Conservation (phyloP, 495 filamentous ascomycete species). For the Usnea hakonensis region DNA sequence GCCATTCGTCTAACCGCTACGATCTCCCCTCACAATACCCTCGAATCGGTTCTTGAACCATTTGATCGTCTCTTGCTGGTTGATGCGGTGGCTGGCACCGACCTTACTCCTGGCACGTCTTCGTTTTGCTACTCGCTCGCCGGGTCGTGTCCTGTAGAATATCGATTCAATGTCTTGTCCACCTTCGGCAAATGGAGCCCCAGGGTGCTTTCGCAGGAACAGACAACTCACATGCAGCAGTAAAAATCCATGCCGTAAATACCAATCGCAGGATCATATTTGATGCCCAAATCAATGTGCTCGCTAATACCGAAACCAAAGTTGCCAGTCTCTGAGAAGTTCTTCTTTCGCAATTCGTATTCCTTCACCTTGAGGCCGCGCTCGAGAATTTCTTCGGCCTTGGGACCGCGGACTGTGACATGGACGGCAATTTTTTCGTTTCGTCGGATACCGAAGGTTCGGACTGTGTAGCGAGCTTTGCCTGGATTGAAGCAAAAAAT, state of each 20-base stretch:
- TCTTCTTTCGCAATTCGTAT: constrained; percentile 96
- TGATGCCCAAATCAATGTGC: constrained; percentile 99
- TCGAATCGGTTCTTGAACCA: constrained; percentile 99
- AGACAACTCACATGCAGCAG: constrained; percentile 83
- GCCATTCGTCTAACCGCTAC: neutral
- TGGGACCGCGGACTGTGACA: constrained; percentile 98
- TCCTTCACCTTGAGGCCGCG: constrained; percentile 99
- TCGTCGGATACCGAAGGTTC: constrained; percentile 99
- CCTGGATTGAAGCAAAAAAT: constrained; percentile 38
- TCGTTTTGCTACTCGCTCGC: constrained; percentile 94
- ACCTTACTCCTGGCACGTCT: constrained; percentile 79
- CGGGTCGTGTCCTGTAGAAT: constrained; percentile 69
- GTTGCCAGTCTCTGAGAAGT: constrained; percentile 99
- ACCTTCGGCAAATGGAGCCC: neutral
- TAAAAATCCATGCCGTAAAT: constrained; percentile 99
- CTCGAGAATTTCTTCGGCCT: constrained; percentile 99
- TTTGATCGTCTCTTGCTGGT: constrained; percentile 85
- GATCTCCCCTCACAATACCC: constrained; percentile 68
- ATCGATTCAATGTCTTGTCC: constrained; percentile 22
- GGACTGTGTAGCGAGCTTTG: constrained; percentile 99
- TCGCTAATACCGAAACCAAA: constrained; percentile 99
- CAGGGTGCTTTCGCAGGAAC: neutral
- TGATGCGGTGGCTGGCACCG: constrained; percentile 86
- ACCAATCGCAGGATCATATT: constrained; percentile 98
- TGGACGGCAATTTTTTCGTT: constrained; percentile 99